Evolutionary conservation across 2,329 filamentous ascomycete species (phyloP).

Genomic region (Sarocladium brachiariae): DNA sequence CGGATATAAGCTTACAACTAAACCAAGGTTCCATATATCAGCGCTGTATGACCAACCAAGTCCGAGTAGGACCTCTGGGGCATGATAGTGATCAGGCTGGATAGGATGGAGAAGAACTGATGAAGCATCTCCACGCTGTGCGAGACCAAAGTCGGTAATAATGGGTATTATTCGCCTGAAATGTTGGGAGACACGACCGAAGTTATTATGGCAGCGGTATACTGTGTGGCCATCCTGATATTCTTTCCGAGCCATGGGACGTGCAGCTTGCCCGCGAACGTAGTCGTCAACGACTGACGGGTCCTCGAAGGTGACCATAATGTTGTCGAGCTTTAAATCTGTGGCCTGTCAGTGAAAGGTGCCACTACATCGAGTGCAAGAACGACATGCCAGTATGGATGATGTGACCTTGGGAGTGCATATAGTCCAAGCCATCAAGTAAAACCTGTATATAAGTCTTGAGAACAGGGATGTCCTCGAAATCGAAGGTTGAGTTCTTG

Average conservation of each 20-base stretch:
- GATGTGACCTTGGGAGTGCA: constrained; percentile 35
- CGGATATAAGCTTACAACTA: too few relatives aligned
- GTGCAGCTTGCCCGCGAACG: constrained; percentile 12
- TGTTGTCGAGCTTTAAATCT: constrained; percentile 20
- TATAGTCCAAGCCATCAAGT: constrained; percentile 32
- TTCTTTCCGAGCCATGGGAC: neutral
- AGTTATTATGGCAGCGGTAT: neutral
- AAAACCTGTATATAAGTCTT: constrained; percentile 25
- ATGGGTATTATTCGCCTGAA: neutral
- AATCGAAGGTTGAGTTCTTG: neutral
- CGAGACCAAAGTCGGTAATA: neutral
- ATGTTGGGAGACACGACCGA: neutral
- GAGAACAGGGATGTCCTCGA: constrained; percentile 23
- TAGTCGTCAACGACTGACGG: constrained; percentile 16
- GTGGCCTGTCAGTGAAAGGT: neutral
- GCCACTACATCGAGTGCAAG: neutral
- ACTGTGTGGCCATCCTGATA: neutral
- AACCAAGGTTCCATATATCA: constrained; percentile 16
- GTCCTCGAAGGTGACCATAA: constrained; percentile 18
- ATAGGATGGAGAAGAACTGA: constrained; percentile 14
- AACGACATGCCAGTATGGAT: constrained; percentile 33
- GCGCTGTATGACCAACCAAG: constrained; percentile 17
- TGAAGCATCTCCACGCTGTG: neutral
- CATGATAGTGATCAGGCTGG: constrained; percentile 17
- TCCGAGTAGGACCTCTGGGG: constrained; percentile 18